These are phyloP conservation scores for Aciculosporium take DNA, from an alignment of 2,329 filamentous ascomycete species.

Conservation along the genomic window DNA sequence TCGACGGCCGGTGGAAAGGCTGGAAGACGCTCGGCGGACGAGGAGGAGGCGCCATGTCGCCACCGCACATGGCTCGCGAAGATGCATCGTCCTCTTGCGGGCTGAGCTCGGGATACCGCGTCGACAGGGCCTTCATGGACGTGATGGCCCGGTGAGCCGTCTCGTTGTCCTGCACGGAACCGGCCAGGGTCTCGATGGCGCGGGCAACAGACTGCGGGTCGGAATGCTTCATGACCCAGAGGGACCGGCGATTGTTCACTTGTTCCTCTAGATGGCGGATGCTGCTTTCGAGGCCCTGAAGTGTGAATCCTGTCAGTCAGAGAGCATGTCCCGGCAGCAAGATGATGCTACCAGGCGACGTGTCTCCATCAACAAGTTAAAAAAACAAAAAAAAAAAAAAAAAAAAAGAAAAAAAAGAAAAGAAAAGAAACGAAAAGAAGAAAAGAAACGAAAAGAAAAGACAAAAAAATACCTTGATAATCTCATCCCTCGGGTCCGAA, in stretches of 20 bases:
- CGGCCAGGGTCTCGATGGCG: constrained; percentile 19
- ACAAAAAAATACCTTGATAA: constrained; percentile 16
- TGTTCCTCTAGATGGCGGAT: constrained; percentile 23
- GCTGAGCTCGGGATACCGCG: constrained; percentile 1
- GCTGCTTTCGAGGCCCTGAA: constrained; percentile 19
- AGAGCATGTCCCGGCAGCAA: no score
- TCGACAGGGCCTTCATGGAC: constrained; percentile 10
- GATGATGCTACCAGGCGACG: no score
- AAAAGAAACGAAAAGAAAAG: background rate
- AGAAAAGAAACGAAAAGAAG: background rate
- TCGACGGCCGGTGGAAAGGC: constrained; percentile 7
- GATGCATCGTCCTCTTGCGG: background rate
- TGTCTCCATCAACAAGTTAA: no score
- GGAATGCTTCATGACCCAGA: constrained; percentile 22
- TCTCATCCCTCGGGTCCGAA: constrained; percentile 11
- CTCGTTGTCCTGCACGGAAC: constrained; percentile 16
- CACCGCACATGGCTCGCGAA: background rate
- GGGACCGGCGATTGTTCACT: constrained; percentile 20
- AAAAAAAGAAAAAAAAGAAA: no score
- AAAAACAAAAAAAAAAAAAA: no score
- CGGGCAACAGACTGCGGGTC: constrained; percentile 17
- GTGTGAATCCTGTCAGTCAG: no score
- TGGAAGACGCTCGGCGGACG: constrained; percentile 16
- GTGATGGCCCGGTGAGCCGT: constrained; percentile 15
- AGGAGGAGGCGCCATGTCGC: constrained; percentile 4